Base-by-base conservation (phyloP, 148 eudicot species). In the Beta vulgaris region DNA sequence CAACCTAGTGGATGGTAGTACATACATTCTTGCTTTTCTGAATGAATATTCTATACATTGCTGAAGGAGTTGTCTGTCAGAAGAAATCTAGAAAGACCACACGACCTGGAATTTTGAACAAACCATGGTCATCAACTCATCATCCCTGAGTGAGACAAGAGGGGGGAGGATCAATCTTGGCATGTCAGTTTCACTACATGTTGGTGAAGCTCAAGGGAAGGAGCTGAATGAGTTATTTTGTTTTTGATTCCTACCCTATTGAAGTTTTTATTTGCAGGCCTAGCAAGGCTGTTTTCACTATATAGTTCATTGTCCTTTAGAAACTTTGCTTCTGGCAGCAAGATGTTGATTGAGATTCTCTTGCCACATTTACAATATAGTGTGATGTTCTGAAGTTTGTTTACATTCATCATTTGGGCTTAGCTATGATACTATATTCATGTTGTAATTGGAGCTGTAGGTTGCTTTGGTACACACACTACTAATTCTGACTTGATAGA, bases 301-400 rank as follows among this genome's bases (percentile, higher is more conserved):
- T 49, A 43, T 2, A 43, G 10, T 39, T 49, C 64, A 26, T 14
- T 51, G 23, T 9, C 43, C 51, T 54, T 36, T 37, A 25, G 28
- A 53, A 1, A 23, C 26, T 37, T 72, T 34, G 26, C 14, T 69
- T 9, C 48, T 43, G 48, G 48, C 2, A 43, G 48, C 10, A 43
- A 43, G 48, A 9, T 71, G 31, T 35, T 72, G 36, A 57, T 57
- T 72, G 23, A 26, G 36, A 11, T 25, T 26, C 40, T 57, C 35
- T 72, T 72, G 34, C 53, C 58, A 29, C 39, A 72, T 72, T 54
- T 58, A 14, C 39, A n/a, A n/a, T n/a, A n/a, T n/a, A n/a, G n/a
- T n/a, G n/a, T n/a, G n/a, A n/a, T n/a, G n/a, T n/a, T n/a, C n/a
- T n/a, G n/a, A n/a, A n/a, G n/a, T n/a, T n/a, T 5, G 62, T 36